These are phyloP conservation scores for Parietichytrium sp. DNA, from an alignment of 108 stramenopile species.

Conservation along the genomic window DNA sequence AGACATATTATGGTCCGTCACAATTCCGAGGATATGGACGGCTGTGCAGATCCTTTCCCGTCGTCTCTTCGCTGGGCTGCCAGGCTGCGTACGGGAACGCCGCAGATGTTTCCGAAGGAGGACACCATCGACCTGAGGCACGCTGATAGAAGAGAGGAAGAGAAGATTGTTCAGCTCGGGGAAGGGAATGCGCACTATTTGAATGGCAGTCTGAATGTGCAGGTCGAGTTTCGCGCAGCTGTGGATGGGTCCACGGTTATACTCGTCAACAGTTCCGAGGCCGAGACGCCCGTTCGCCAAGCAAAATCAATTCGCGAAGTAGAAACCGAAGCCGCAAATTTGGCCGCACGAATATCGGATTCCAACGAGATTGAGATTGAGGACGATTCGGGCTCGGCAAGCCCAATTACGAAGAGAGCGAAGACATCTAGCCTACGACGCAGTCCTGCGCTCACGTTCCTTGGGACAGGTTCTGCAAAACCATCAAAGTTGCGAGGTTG, in stretches of 20 bases:
- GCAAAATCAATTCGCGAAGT: background rate
- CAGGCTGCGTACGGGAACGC: background rate
- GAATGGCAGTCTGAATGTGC: too few species aligned
- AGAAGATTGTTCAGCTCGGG: background rate
- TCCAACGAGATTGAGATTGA: conserved; percentile 1
- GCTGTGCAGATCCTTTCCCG: conserved; percentile 11
- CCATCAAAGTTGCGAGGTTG: conserved; percentile 7
- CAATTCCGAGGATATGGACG: background rate
- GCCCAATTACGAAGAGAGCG: background rate
- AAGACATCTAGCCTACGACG: too few species aligned
- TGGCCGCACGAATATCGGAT: background rate
- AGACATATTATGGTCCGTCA: conserved; percentile 4
- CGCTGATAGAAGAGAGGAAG: background rate
- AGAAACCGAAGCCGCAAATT: background rate
- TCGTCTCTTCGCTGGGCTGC: conserved; percentile 10
- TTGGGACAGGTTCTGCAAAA: conserved; percentile 16
- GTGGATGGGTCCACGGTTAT: background rate
- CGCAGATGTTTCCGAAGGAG: background rate
- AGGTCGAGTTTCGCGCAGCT: too few species aligned
- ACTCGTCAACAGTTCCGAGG: background rate
- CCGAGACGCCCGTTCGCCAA: background rate
- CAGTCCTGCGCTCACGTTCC: too few species aligned
- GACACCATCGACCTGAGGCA: background rate
- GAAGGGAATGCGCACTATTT: background rate
- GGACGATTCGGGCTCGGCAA: background rate